Base-by-base conservation (phyloP, 2,329 filamentous ascomycete species). In the Cladorrhinum sp. region DNA sequence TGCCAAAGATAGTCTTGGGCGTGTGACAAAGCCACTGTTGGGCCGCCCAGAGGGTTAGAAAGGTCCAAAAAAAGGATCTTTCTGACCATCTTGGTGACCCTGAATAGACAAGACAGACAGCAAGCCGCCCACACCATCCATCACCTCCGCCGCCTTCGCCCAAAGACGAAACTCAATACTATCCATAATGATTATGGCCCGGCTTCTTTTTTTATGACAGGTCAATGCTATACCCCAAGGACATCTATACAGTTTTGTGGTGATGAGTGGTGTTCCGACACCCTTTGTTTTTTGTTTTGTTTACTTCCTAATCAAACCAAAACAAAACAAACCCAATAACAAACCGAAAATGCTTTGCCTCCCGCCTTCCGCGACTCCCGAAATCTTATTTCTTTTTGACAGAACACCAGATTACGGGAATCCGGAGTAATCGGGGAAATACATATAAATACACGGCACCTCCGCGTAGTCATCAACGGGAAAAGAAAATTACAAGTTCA, bases 91-190 rank as follows among this genome's bases (percentile, higher is more conserved):
- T 50, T 12, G 18, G n/a, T 24, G 45, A 32, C 50, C 29, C 5
- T 9, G 16, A 49, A n/a, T 9, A 23, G 29, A 13, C 41, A n/a
- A 25, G 4, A 45, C 52, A 27, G 23, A 36, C 52, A 41, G 51
- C n/a, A 24, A 32, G 24, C 20, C 27, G 25, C 32, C 29, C 38
- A 23, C 52, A 32, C 38, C 38, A 49, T 38, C 18, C 52, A 24
- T 52, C 38, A 25, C 50, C 57, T 41, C 59, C 55, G 60, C 60
- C 59, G 32, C 62, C 59, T 60, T 60, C 41, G 55, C 57, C 59
- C 29, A 55, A 52, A 55, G 32, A 24, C 45, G 59, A 60, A 62
- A 61, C 55, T 41, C 58, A 60, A 59, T 62, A 49, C 59, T 36
- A n/a, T 32, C 45, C 55, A 55, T 56, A 48, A 13, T 27, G 22